Percentiles rank a stretch among this genome's conserved stretches.
These are phyloP conservation scores for Kwoniella sp. DNA, from an alignment of 768 basidiomycete species.

Conservation along the genomic window DNA sequence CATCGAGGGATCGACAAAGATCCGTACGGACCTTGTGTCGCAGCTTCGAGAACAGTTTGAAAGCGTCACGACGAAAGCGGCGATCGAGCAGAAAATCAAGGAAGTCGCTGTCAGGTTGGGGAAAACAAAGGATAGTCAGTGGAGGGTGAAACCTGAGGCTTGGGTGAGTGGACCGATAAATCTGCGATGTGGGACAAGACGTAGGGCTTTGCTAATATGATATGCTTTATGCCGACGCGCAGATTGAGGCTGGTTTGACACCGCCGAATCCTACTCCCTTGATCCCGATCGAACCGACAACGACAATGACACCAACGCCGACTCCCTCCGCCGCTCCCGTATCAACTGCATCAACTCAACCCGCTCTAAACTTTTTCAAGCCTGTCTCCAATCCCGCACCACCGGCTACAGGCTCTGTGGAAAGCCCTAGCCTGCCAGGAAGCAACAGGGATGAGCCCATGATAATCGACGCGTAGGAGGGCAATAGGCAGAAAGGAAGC, in stretches of 20 bases:
- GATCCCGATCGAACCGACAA: background rate
- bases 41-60: constrained; percentile 46
- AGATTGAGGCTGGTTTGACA: constrained; percentile 5
- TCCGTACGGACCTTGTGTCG: constrained; percentile 38
- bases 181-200: background rate
- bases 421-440: background rate
- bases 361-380: background rate
- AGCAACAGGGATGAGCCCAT: constrained; percentile 17
- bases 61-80: constrained; percentile 42
- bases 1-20: constrained; percentile 47
- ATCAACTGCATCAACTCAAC: background rate
- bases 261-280: constrained; percentile 5
- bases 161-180: no score
- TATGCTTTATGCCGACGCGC: background rate
- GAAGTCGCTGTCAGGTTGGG: constrained; percentile 49
- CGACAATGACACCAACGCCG: background rate
- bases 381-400: background rate
- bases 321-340: background rate
- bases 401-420: background rate
- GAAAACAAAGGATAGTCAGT: constrained; percentile 40
- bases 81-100: constrained; percentile 50
- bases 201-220: background rate
- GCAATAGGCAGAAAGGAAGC: no score
- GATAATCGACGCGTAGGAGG: constrained; percentile 13
- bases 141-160: constrained; percentile 50